These are phyloP conservation scores for Xenoacremonium recifei DNA, from an alignment of 2,329 filamentous ascomycete species.

Conservation along the genomic window DNA sequence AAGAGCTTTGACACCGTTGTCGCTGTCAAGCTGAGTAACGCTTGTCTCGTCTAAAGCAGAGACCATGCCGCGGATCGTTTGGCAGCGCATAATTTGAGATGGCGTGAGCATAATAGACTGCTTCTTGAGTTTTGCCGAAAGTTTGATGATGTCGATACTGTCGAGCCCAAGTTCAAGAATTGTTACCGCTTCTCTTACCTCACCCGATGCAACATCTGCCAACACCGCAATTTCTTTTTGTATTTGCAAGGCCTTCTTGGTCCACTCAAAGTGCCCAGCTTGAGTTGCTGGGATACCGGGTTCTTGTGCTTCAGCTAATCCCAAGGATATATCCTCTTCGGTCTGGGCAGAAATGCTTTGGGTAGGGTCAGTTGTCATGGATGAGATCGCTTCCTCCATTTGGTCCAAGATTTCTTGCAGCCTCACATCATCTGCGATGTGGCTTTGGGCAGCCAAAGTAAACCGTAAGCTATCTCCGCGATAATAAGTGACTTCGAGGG, in stretches of 20 bases:
- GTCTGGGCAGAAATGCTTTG: slow-evolving; percentile 8
- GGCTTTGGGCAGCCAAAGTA: slow-evolving; percentile 57
- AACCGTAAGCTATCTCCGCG: slow-evolving; percentile 48
- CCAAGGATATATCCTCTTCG: too few relatives aligned
- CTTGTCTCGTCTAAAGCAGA: slow-evolving; percentile 6
- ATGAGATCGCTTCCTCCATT: slow-evolving; percentile 29
- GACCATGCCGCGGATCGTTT: slow-evolving; percentile 64
- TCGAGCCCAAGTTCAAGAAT: slow-evolving; percentile 84
- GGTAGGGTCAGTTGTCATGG: slow-evolving; percentile 9
- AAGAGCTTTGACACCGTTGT: slow-evolving; percentile 6
- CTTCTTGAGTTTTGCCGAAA: slow-evolving; percentile 69
- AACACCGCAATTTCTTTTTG: slow-evolving; percentile 63
- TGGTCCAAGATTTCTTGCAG: slow-evolving; percentile 35
- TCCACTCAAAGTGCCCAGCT: slow-evolving; percentile 56
- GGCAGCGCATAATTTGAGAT: slow-evolving; percentile 73
- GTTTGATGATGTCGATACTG: slow-evolving; percentile 87
- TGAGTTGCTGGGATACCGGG: neutral
- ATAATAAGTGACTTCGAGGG: slow-evolving; percentile 67
- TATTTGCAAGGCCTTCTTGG: slow-evolving; percentile 48
- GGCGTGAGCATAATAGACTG: slow-evolving; percentile 61
- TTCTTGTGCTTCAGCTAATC: neutral
- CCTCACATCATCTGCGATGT: slow-evolving; percentile 29
- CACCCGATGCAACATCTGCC: slow-evolving; percentile 48
- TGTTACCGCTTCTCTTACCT: slow-evolving; percentile 58
- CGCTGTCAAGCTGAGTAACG: neutral